A percentile compares a stretch with the other conserved stretches of the same genome.
These are phyloP conservation scores for Irpex lacteus DNA, from an alignment of 1,284 basidiomycete genomes.

Conservation along the genomic window DNA sequence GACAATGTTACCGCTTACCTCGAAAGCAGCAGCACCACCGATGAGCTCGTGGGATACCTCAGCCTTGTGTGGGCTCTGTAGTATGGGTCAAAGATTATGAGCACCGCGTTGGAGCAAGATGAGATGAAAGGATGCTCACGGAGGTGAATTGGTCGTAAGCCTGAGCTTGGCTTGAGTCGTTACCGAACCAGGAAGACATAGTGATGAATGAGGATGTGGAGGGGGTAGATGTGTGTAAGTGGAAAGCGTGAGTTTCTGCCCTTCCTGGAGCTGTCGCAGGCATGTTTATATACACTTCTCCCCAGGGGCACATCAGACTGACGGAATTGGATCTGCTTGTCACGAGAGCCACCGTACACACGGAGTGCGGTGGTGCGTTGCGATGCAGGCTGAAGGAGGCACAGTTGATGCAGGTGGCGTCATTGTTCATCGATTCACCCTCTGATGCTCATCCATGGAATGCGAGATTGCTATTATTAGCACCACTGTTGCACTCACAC, in stretches of 20 bases:
- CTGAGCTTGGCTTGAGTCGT: constrained; percentile 45
- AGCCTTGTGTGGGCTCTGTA: constrained; percentile 49
- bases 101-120: background rate
- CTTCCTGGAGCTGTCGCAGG: background rate
- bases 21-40: constrained; percentile 53
- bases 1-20: constrained; percentile 17
- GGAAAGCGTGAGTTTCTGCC: background rate
- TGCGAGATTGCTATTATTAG: background rate
- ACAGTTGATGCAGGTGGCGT: background rate
- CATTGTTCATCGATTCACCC: background rate
- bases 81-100: constrained; percentile 31
- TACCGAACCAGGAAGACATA: constrained; percentile 51
- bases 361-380: background rate
- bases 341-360: background rate
- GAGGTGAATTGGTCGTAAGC: constrained; percentile 36
- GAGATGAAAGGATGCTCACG: constrained; percentile 26
- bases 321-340: background rate
- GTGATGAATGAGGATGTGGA: constrained; percentile 18
- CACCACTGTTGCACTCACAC: background rate
- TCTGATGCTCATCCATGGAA: background rate
- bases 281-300: constrained; percentile 5
- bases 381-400: too few relatives aligned
- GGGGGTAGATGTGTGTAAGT: constrained; percentile 9
- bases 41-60: constrained; percentile 63
- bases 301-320: constrained; percentile 1